Conservation (phyloP, 1,139 yeast genomes). For the Debaryomyces fabryi region DNA sequence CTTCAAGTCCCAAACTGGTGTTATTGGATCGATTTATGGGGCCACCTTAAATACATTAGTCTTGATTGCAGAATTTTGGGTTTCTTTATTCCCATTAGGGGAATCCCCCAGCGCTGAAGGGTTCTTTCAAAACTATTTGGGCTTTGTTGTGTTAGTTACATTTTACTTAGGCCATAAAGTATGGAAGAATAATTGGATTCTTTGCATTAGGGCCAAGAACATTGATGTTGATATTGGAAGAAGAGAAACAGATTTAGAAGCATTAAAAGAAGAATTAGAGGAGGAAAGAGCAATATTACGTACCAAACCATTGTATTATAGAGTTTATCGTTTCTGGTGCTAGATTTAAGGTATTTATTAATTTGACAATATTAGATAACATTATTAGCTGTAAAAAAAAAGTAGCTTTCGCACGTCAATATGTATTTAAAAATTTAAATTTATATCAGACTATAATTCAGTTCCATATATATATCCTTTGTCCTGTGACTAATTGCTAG, state of each 20-base stretch:
- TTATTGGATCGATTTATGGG: constrained; percentile 35
- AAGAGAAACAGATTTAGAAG: constrained; percentile 43
- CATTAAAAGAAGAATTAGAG: constrained; percentile 42
- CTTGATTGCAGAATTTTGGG: constrained; percentile 46
- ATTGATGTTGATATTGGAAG: constrained; percentile 47
- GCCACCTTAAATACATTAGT: constrained; percentile 30
- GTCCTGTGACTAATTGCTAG: neutral
- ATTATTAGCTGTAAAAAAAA: neutral
- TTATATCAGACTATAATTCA: neutral
- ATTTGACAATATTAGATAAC: neutral
- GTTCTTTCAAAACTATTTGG: constrained; percentile 42
- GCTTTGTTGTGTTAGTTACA: constrained; percentile 36
- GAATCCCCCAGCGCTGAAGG: constrained; percentile 33
- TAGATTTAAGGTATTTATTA: constrained; percentile 13
- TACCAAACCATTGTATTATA: constrained; percentile 36
- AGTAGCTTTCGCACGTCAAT: neutral
- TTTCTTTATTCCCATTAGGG: constrained; percentile 44
- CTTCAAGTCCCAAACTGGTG: constrained; percentile 37
- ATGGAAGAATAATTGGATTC: constrained; percentile 37
- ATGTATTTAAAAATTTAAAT: neutral
- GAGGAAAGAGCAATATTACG: constrained; percentile 39
- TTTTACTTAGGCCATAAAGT: constrained; percentile 45
- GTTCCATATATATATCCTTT: neutral
- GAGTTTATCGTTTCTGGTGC: constrained; percentile 42
- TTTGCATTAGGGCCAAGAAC: constrained; percentile 36